Percentiles rank a stretch among this genome's conserved stretches.
phyloP scores from a whole-genome alignment of 805 yeast species.

The Pachysolen tannophilus region DNA sequence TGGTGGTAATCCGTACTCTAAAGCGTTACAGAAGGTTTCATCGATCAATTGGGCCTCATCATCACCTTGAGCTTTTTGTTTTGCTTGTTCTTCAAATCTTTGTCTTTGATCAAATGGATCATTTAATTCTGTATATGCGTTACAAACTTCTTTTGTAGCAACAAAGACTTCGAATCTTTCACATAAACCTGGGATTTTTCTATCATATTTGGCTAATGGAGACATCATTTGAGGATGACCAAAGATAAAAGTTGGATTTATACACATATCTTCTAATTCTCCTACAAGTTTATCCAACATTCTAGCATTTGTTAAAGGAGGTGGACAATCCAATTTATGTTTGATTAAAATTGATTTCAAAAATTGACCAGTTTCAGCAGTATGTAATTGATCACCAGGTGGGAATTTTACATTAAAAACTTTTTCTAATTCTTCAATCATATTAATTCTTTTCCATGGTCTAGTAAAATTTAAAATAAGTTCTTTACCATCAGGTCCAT shows the following conservation, averaged over 20 bases:
- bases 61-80: constrained; percentile 98
- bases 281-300: constrained; percentile 98
- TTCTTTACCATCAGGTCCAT: constrained; percentile 80
- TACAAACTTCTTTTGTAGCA: constrained; percentile 96
- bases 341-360: constrained; percentile 71
- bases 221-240: constrained; percentile 99
- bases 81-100: constrained; percentile 97
- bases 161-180: constrained; percentile 98
- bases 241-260: constrained; percentile 95
- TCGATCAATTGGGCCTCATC: constrained; percentile 97
- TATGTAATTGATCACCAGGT: constrained; percentile 89
- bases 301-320: constrained; percentile 93
- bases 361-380: constrained; percentile 88
- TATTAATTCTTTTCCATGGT: constrained; percentile 98
- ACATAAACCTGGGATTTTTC: constrained; percentile 89
- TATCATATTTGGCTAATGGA: constrained; percentile 94
- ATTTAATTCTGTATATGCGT: constrained; percentile 97
- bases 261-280: constrained; percentile 87
- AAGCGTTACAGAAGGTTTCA: constrained; percentile 94
- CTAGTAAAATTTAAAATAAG: constrained; percentile 80
- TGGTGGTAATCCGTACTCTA: constrained; percentile 98
- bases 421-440: constrained; percentile 94
- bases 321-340: constrained; percentile 78
- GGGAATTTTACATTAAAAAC: constrained; percentile 85
- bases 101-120: constrained; percentile 98